Evolutionary conservation across 1,284 basidiomycete genomes (phyloP), one percentile per base, ranked within the genome.

Genomic region (Erythrobasidium hasegawianum): DNA sequence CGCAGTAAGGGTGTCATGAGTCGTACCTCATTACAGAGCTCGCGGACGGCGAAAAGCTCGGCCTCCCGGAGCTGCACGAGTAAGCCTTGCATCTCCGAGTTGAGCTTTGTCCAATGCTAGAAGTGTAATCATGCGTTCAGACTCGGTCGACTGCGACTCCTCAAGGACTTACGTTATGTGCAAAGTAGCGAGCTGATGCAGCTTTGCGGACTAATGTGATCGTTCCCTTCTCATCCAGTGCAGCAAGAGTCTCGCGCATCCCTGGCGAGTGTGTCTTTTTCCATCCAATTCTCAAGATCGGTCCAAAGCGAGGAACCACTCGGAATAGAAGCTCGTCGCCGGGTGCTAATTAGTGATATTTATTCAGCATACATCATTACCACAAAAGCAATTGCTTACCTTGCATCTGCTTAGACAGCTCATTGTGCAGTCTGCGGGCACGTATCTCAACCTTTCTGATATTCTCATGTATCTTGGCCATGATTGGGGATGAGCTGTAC

Each of bases 1-100:
- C 45, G 9, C 11, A 24, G 11, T 18, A 1, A 47, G 14, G 33
- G 18, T 43, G 24, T 18, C 14, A 50, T 4, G 67, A 59, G 1
- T 61, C 68, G 27, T 64, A 60, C 56, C 64, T 69, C 38, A 65
- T 67, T 9, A 68, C 67, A 26, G 16, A 45, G 27, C 29, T 68
- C 47, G 24, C 58, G 53, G 11, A 68, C 39, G 10, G 66, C 60
- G n/a, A 45, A 52, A n/a, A 22, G 18, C 49, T 73, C 72, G 11
- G 70, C 27, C 10, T 64, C 57, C 3, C 57, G 56, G n/a, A 73
- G 69, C 40, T 61, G 58, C 1, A 57, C 50, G 16, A 59, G 53
- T 1, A 67, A 50, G 33, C 57, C 64, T 49, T 67, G 64, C 57
- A 67, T 67, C 40, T 67, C 64, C 27, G 57, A 50, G 29, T 67